Evolutionary conservation across 352 stramenopile species (phyloP).

Genomic region (Phytopythium aichiense): DNA sequence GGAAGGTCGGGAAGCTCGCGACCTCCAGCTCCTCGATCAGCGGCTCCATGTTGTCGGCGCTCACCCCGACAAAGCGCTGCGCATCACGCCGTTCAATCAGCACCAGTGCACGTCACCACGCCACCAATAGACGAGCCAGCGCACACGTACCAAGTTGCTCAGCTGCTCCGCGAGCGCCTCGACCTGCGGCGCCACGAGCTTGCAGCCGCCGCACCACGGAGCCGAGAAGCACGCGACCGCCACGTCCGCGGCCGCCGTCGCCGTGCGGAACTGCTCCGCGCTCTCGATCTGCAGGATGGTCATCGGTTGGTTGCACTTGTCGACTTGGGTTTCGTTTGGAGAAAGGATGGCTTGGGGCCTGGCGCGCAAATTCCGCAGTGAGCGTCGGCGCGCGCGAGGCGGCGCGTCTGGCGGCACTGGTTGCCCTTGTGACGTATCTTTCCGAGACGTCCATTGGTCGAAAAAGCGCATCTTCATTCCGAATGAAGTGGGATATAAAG

Average conservation of each 20-base stretch:
- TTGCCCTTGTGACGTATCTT: constrained; percentile 19
- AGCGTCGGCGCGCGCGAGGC: constrained; percentile 1
- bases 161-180: constrained; percentile 46
- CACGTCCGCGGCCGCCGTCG: constrained; percentile 20
- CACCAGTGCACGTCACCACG: neutral
- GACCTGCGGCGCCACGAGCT: constrained; percentile 51
- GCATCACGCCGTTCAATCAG: constrained; percentile 1
- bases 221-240: constrained; percentile 53
- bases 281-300: constrained; percentile 32
- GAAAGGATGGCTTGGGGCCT: constrained; percentile 5
- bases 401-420: constrained; percentile 3
- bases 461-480: neutral
- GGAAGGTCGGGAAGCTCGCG: constrained; percentile 72
- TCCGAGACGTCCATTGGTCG: constrained; percentile 8
- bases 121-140: neutral
- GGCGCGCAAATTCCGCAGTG: constrained; percentile 29
- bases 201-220: constrained; percentile 66
- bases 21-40: constrained; percentile 72
- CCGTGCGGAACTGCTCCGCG: constrained; percentile 36
- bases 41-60: constrained; percentile 55
- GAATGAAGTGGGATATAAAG: neutral
- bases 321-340: constrained; percentile 2
- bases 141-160: constrained; percentile 22
- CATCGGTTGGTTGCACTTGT: constrained; percentile 7
- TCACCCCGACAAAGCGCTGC: constrained; percentile 48